phyloP scores from a whole-genome alignment of 371 early-diverging fungal species.

The Actinomortierella wolfii region DNA sequence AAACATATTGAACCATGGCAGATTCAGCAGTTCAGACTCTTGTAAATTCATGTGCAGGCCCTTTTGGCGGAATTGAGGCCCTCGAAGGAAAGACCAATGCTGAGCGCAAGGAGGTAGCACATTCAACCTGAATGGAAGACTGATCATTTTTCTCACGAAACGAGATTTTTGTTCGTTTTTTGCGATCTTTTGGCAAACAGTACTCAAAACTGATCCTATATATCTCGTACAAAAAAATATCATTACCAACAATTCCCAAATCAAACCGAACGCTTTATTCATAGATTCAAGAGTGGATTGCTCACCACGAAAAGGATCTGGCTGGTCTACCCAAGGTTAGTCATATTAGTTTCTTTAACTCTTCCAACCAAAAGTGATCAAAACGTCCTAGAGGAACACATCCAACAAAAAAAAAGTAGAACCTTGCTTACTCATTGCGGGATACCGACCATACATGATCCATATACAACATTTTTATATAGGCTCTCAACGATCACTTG shows the following conservation, averaged over 20 bases:
- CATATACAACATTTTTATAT: background rate
- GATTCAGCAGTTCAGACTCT: conserved; percentile 26
- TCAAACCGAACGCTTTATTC: no score
- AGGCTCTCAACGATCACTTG: conserved; percentile 70
- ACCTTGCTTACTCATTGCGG: no score
- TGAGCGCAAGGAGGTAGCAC: conserved; percentile 37
- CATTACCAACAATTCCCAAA: no score
- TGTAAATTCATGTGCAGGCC: conserved; percentile 34
- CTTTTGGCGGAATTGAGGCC: conserved; percentile 23
- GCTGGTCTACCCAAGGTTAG: conserved; percentile 33
- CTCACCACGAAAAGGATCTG: conserved; percentile 32
- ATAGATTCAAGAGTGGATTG: conserved; percentile 40
- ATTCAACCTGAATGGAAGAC: background rate
- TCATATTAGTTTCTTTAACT: no score
- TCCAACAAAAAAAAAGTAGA: no score
- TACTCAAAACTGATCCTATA: no score
- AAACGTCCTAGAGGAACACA: no score
- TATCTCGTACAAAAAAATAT: no score
- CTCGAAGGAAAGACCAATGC: conserved; percentile 23
- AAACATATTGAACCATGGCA: conserved; percentile 30
- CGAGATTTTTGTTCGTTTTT: background rate
- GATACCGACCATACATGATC: no score
- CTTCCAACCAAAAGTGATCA: no score
- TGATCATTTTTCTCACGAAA: background rate
- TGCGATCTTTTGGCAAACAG: no score